Base-by-base conservation (phyloP, 1,284 basidiomycete genomes). In the Tilletia horrida region DNA sequence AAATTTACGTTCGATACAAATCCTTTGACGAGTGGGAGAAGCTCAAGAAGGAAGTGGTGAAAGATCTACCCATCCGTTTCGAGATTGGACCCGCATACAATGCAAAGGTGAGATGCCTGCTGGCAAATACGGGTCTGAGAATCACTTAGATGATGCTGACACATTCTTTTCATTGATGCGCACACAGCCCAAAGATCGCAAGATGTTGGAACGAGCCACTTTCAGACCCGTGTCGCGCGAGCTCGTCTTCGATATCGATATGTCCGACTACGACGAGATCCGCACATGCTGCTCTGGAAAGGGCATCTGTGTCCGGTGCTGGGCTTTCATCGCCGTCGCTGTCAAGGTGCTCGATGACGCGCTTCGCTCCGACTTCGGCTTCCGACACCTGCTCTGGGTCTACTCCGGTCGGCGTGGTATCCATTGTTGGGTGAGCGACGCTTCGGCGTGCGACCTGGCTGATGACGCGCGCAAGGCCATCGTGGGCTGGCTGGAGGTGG, bases 211-310 rank as follows among this genome's bases (percentile, higher is more conserved):
- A 1, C 85, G 90, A 6, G 86, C 88, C 7, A 87, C 88, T 1
- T 90, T 97, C 77, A 86, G 87, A 62, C 93, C 95, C 0, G 83
- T 88, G 29, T 87, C 88, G 69, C 90, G 96, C 71, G 95, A 98
- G 82, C 88, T 99, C 40, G 96, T 99, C 0, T 97, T 99, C 80
- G 96, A 98, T 88, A 97, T 99, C 81, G 95, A 99, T 83, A 97
- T 99, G 94, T 96, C 95, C 18, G 95, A 99, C 84, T 99, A 99
- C 84, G 96, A 99, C 82, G 86, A 90, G 68, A 88, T 98, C 77
- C 89, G 96, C 64, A 97, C 92, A 0, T 99, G 96, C 83, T 98
- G 96, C 83, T 88, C 88, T 1, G 91, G 89, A 66, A 92, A 94
- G 66, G 89, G 87, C 68, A 97, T 99, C 82, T 98, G 95, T 84